Evolutionary conservation across 176 grass and related monocot species (phyloP).

Genomic region (Thinopyrum elongatum): DNA sequence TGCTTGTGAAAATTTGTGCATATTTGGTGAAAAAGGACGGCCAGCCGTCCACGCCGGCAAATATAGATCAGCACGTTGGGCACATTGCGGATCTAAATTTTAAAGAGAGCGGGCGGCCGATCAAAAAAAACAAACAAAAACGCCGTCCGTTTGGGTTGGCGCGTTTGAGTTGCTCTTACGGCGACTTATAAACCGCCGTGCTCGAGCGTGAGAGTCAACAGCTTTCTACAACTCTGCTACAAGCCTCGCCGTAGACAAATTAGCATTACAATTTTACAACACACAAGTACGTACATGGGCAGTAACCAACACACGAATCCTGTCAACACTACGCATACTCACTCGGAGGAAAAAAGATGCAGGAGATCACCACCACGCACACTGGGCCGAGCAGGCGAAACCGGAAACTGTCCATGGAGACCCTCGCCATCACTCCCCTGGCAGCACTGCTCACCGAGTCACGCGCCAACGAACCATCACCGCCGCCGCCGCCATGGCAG

Average conservation of each 20-base stretch:
- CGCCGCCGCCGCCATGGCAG: neutral
- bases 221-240: neutral
- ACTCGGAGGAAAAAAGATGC: conserved; percentile 18
- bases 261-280: neutral
- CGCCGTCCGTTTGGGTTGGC: too few species aligned
- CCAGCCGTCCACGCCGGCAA: too few species aligned
- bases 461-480: neutral
- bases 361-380: neutral
- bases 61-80: too few species aligned
- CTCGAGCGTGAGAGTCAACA: neutral
- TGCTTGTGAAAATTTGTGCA: too few species aligned
- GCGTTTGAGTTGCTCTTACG: too few species aligned
- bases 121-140: too few species aligned
- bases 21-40: too few species aligned
- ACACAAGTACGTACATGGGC: neutral
- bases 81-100: too few species aligned
- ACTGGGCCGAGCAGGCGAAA: neutral
- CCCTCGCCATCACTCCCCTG: neutral
- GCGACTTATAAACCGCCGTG: too few species aligned
- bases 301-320: neutral
- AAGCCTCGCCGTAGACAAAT: neutral
- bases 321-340: conserved; percentile 6
- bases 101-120: too few species aligned
- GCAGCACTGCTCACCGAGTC: neutral
- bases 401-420: conserved; percentile 2